These are phyloP conservation scores for Candida ortonii DNA, from an alignment of 805 yeast species.

Conservation along the genomic window DNA sequence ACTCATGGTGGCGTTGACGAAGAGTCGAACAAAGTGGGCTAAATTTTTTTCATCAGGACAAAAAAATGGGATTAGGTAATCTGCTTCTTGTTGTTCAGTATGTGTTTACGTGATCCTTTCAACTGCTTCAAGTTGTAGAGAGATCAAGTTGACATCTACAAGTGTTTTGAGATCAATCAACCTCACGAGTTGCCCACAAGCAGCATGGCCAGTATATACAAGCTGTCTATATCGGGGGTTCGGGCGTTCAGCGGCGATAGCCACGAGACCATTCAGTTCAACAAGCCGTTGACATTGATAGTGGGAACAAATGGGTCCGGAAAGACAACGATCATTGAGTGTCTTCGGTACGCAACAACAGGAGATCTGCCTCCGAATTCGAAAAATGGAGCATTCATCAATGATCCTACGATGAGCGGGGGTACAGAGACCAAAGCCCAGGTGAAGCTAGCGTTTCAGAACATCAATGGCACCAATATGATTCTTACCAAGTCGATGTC, in stretches of 20 bases:
- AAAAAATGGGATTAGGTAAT: no score
- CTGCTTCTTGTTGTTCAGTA: no score
- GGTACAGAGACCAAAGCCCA: constrained; percentile 83
- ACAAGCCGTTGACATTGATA: constrained; percentile 84
- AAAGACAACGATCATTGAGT: constrained; percentile 93
- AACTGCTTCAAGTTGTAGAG: no score
- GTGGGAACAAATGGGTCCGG: constrained; percentile 98
- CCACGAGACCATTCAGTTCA: constrained; percentile 84
- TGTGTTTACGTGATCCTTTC: no score
- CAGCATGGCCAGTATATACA: constrained; percentile 44
- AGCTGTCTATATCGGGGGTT: constrained; percentile 80
- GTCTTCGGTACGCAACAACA: constrained; percentile 89
- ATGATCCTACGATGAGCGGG: constrained; percentile 82
- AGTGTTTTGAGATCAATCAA: no score
- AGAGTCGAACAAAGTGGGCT: no score
- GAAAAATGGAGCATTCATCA: constrained; percentile 93
- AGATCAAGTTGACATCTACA: neutral
- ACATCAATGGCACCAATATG: constrained; percentile 72
- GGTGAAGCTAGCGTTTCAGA: constrained; percentile 80
- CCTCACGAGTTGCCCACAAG: no score
- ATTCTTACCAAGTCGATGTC: constrained; percentile 85
- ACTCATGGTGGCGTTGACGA: no score
- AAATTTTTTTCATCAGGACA: no score
- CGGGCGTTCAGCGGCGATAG: constrained; percentile 87
- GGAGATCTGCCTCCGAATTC: constrained; percentile 95